Evolutionary conservation across 495 filamentous ascomycete species (phyloP), one percentile per base, ranked within the genome.

Genomic region (Aspergillus cristatus): DNA sequence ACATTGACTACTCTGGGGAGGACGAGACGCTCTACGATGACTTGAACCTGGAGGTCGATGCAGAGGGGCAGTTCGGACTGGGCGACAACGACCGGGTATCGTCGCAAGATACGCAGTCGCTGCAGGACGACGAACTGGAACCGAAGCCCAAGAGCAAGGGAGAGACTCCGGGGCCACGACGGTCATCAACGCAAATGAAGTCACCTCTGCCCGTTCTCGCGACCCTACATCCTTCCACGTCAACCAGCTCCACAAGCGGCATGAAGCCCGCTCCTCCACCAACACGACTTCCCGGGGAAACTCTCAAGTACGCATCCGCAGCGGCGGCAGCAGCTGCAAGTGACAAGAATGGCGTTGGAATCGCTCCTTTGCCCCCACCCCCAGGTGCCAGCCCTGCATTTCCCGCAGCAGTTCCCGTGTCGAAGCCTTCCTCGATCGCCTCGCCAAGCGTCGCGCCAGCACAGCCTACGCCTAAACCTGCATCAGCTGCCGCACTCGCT

Each of bases 11-110:
- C 63, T 66, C 62, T 13, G 74, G 84, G 46, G 88, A 95, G 47
- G 86, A 97, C 49, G 90, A 97, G 34, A 72, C 65, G n/a, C 81
- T 98, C 43, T 98, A 98, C 57, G 93, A 98, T 51, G 93, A 96
- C 35, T 68, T 98, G 34, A 81, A 88, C 47, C 77, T 98, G 18
- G 79, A 86, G 34, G 90, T 93, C 43, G 93, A 97, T 46, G 68
- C 79, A 41, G 90, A 91, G 46, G 81, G 76, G 33, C 69, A 74
- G 28, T 96, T 82, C 46, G 93, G 88, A 30, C 81, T 95, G 70
- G 70, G 68, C 40, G 93, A 96, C 14, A 81, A 77, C 51, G 91
- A 98, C 56, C 76, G 78, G 34, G 78, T 85, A 38, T 96, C 90
- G 14, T 96, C 90, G 36, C 91, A 98, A 69, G 91, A 98, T 63